Base-by-base conservation (phyloP, 2,329 filamentous ascomycete genomes). In the Hypomyces perniciosus region DNA sequence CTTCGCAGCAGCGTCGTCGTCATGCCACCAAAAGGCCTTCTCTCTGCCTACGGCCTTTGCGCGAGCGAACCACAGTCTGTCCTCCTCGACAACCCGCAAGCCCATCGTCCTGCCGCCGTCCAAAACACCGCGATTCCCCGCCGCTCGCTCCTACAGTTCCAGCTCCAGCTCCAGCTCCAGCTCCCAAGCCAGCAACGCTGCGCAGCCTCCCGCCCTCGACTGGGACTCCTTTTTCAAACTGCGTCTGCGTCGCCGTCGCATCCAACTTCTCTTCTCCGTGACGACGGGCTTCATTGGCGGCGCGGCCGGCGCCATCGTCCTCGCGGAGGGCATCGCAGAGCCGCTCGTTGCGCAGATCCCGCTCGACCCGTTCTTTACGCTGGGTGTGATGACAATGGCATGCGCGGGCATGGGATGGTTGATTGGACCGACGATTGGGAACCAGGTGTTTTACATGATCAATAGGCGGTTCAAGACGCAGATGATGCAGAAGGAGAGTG, bases 151-250 rank as follows among this genome's bases (percentile, higher is more conserved):
- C 20, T 50, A 49, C 27, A 56, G 59, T 37, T 54, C 42, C 54
- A 55, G 55, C 37, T 50, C 57, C 12, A 55, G 50, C 52, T 38
- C 53, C 27, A 31, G 37, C 55, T 29, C 40, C 46, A 27, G 8
- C 43, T 8, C 13, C 51, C 10, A 8, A 33, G 34, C 31, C 46
- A 12, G 26, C 50, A 10, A 41, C 2, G n/a, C 48, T 26, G 30
- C 46, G 12, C n/a, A 38, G 8, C 12, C 53, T 26, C 41, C 49
- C 39, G 48, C 54, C 20, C 80, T 91, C 39, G 81, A 90, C 71
- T 97, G 92, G 92, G 86, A 96, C 73, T 84, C 83, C 47, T 97
- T 96, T 76, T 95, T 97, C 77, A 82, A 83, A 66, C 84, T 97
- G 54, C 90, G 92, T 63, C 87, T 90, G 61, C 86, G 84, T 54